Conservation (phyloP, 805 yeast species). For the Candida coquimbonensis region DNA sequence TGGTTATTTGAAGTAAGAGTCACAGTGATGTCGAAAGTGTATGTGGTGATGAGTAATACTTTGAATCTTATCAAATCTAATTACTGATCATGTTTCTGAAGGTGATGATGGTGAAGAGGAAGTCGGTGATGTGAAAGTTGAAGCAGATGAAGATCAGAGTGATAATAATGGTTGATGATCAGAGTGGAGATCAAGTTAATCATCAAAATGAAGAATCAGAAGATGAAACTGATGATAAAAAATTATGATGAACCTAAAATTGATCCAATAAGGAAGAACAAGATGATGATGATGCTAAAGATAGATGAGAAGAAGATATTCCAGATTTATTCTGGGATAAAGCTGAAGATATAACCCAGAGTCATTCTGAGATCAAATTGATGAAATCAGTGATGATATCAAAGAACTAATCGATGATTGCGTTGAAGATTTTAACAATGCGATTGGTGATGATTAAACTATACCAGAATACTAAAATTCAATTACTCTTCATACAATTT, state of each 20-base stretch:
- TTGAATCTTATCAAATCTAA: too few relatives aligned
- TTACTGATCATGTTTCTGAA: not conserved
- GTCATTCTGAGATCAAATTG: slow-evolving; percentile 7
- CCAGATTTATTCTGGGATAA: not conserved
- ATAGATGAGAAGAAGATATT: not conserved
- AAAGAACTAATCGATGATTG: slow-evolving; percentile 5
- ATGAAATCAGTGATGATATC: slow-evolving; percentile 2
- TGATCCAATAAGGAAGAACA: not conserved
- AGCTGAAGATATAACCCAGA: not conserved
- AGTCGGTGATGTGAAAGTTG: too few relatives aligned
- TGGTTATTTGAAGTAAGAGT: too few relatives aligned
- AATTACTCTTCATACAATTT: too few relatives aligned
- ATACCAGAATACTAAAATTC: too few relatives aligned
- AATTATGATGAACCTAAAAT: not conserved
- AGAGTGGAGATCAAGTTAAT: too few relatives aligned
- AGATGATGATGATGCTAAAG: not conserved
- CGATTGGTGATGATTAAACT: slow-evolving; percentile 4
- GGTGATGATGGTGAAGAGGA: not conserved
- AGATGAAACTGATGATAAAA: not conserved
- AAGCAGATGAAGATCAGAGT: too few relatives aligned
- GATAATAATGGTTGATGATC: too few relatives aligned
- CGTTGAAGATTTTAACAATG: slow-evolving; percentile 11
- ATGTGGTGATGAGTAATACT: too few relatives aligned
- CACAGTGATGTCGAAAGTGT: too few relatives aligned
- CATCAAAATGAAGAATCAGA: not conserved